Evolutionary conservation across 225 moss, liverwort and hornwort genomes (phyloP), one percentile per base, ranked within the genome.

Genomic region (Pseudoscleropodium purum): DNA sequence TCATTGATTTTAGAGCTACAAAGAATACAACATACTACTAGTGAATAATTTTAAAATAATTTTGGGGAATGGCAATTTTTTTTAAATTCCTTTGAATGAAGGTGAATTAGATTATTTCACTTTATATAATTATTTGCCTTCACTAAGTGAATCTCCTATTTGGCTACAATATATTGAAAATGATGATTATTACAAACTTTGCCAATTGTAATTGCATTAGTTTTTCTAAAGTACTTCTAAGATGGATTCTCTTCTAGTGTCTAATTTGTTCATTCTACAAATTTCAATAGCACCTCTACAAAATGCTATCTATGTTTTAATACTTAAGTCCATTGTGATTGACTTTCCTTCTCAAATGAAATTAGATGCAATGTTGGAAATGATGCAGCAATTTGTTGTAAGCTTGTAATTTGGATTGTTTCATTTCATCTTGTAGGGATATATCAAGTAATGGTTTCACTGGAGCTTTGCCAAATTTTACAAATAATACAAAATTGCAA

Each of bases 11-110:
- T 1, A 16, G 1, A 24, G 5, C 0, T 73, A 7, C 3, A 43
- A 0, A 27, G 23, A 16, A 41, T 15, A 26, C 3, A 72, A 8
- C 5, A 41, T 15, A n/a, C 5, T 9, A 41, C 1, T 15, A 0
- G 15, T 41, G 15, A 72, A 41, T 72, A 26, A 26, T 72, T 41
- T 70, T 2, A 41, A 68, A 39, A 25, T 25, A 8, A 70, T 37
- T 70, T 41, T 39, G 4, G 25, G 0, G 5, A 14, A 39, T 70
- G 23, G 11, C 11, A 37, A 21, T n/a, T 13, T n/a, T 69, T n/a
- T 14, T 9, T 9, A 54, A 54, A 13, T 17, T 15, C 15, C 26
- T 26, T 43, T 1, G 8, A 73, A 2, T 16, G n/a, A 43, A 27
- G 17, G 27, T 73, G 6, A 43, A 29, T 2, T 27, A 16, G 43